Evolutionary conservation across 176 grass and related monocot genomes (phyloP), one percentile per base, ranked within the genome.

Genomic region (Musa itinerans): DNA sequence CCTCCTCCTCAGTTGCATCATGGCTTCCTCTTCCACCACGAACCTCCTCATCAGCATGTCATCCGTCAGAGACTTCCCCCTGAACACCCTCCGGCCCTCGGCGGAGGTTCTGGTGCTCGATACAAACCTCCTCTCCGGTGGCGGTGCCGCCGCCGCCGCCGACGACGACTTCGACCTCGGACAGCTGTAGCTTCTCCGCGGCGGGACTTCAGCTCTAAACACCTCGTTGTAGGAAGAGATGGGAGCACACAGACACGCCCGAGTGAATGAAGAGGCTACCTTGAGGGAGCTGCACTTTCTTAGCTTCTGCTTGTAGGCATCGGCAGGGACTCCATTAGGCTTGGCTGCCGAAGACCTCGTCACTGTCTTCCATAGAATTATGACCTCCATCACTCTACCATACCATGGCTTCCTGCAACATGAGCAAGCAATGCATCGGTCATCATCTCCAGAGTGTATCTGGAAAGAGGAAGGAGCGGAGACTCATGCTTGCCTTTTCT

Each of bases 251-350:
- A 99, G 90, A 76, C 96, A 99, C 27, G 95, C 96, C 16, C 96
- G 75, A 65, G 96, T 99, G 90, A 99, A 99, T 10, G 91, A 95
- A 59, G 88, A 85, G 61, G 96, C 96, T 49, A 88, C 89, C 85
- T 89, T 99, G 12, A 92, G 76, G n/a, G 96, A 99, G 78, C 88
- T 90, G 51, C 90, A 99, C 79, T 92, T 99, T 50, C 90, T 89
- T 74, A 99, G 83, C 76, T 54, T 81, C 51, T 50, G 21, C 69
- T 62, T 72, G 54, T 24, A 7, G 74, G 73, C 25, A 54, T 72
- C 7, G 29, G 76, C 21, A 19, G 23, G 29, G 55, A 0, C 8
- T 55, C 19, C 54, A 50, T 48, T 54, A 73, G 76, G 13, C 56
- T 69, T 0, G 16, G 22, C 17, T 26, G 55, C 8, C 0, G 86